phyloP scores from a whole-genome alignment of 2,329 filamentous ascomycete genomes.

The Cladosporium velox region DNA sequence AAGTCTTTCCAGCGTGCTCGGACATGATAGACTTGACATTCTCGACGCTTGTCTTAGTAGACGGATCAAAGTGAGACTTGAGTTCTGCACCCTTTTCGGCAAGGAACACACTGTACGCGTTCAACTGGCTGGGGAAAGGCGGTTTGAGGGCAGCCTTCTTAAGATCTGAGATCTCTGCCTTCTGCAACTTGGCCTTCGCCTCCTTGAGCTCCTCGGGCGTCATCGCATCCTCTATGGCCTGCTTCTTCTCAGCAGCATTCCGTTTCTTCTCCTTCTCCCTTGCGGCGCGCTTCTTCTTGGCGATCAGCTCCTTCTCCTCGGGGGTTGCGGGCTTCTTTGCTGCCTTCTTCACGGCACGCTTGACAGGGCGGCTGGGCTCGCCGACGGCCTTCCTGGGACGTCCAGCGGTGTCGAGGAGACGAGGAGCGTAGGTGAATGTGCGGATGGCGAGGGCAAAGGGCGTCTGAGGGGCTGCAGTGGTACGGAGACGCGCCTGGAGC shows the following conservation, averaged over 20 bases:
- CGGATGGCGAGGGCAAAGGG: slow-evolving; percentile 20
- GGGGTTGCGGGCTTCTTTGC: slow-evolving; percentile 25
- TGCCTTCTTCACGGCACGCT: slow-evolving; percentile 34
- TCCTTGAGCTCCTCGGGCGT: slow-evolving; percentile 23
- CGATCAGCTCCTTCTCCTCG: slow-evolving; percentile 24
- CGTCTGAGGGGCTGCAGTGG: slow-evolving; percentile 20
- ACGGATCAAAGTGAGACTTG: neutral
- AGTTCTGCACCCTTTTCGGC: slow-evolving; percentile 3
- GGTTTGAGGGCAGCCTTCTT: slow-evolving; percentile 42
- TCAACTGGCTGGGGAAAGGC: slow-evolving; percentile 27
- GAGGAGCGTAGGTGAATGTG: slow-evolving; percentile 22
- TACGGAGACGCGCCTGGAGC: slow-evolving; percentile 24
- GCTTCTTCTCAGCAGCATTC: slow-evolving; percentile 26
- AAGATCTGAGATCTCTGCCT: slow-evolving; percentile 37
- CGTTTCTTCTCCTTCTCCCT: slow-evolving; percentile 26
- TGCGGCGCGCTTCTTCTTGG: slow-evolving; percentile 22
- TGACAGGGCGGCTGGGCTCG: slow-evolving; percentile 35
- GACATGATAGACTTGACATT: neutral
- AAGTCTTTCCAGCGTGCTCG: slow-evolving; percentile 43
- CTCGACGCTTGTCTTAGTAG: neutral
- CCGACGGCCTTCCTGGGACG: slow-evolving; percentile 37
- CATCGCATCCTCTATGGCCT: slow-evolving; percentile 20
- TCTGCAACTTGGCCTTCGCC: slow-evolving; percentile 15
- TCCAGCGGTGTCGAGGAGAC: slow-evolving; percentile 30
- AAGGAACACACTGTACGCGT: slow-evolving; percentile 35